A percentile compares a stretch with the other conserved stretches of the same genome.
Evolutionary conservation across 495 filamentous ascomycete species (phyloP).

Genomic region (Hyaloscypha hepaticicola): DNA sequence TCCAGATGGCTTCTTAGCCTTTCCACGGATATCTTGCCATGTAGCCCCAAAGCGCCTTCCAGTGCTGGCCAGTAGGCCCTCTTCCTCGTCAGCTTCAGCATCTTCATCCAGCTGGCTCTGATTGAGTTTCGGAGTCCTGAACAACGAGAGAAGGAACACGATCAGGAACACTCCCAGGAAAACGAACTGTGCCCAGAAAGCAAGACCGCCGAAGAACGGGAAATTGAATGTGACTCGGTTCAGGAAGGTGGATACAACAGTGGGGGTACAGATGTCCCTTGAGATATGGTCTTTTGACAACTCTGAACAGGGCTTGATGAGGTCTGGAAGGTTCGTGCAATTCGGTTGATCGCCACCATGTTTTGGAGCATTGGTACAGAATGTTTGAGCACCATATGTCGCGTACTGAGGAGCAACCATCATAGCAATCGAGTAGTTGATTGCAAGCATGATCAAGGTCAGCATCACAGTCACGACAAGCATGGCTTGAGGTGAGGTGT

Average conservation of each 20-base stretch:
- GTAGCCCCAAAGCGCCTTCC: conserved; percentile 77
- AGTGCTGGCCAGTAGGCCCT: conserved; percentile 80
- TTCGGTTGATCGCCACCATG: conserved; percentile 65
- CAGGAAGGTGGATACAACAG: conserved; percentile 84
- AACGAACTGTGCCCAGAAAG: conserved; percentile 93
- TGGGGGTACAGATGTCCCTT: conserved; percentile 81
- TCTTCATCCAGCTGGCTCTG: conserved; percentile 79
- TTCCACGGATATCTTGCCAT: conserved; percentile 81
- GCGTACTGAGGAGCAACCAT: conserved; percentile 91
- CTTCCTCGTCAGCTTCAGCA: conserved; percentile 91
- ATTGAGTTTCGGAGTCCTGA: conserved; percentile 76
- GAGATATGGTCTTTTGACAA: conserved; percentile 57
- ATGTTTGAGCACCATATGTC: conserved; percentile 91
- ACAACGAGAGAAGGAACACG: conserved; percentile 69
- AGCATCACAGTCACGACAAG: conserved; percentile 88
- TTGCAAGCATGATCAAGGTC: conserved; percentile 79
- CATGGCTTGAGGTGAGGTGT: conserved; percentile 90
- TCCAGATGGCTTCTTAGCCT: conserved; percentile 29
- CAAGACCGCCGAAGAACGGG: conserved; percentile 89
- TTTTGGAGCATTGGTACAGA: conserved; percentile 66
- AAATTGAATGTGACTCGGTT: conserved; percentile 94
- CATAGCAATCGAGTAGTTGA: conserved; percentile 91
- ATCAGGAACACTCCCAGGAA: conserved; percentile 84
- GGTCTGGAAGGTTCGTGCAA: conserved; percentile 68
- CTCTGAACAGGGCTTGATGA: conserved; percentile 82